Conservation (phyloP, 2,329 filamentous ascomycete genomes). For the Juglanconis juglandina region DNA sequence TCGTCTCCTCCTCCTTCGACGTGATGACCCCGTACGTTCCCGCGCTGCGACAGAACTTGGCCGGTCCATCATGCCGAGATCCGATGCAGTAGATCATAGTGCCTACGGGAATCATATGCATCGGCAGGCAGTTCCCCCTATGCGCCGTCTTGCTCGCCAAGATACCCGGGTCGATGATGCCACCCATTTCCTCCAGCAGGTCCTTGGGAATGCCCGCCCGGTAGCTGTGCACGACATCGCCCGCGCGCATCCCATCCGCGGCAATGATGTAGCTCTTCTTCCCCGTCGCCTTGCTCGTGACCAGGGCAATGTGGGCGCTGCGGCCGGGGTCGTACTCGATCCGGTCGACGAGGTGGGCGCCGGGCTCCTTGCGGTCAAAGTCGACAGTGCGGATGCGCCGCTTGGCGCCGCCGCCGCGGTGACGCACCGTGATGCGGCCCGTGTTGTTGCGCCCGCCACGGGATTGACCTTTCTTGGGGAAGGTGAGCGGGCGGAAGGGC, state of each 20-base stretch:
- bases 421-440: constrained; percentile 81
- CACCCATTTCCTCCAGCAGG: constrained; percentile 87
- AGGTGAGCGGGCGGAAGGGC: constrained; percentile 77
- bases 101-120: constrained; percentile 95
- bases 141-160: constrained; percentile 91
- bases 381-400: constrained; percentile 88
- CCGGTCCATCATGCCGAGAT: constrained; percentile 66
- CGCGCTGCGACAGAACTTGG: constrained; percentile 90
- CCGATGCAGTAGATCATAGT: constrained; percentile 90
- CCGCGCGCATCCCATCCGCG: constrained; percentile 88
- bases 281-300: constrained; percentile 71
- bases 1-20: constrained; percentile 77
- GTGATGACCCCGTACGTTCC: constrained; percentile 88
- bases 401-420: constrained; percentile 89
- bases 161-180: constrained; percentile 89
- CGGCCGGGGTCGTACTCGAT: constrained; percentile 96
- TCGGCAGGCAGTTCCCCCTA: constrained; percentile 88
- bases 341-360: constrained; percentile 83
- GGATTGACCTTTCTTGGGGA: constrained; percentile 85
- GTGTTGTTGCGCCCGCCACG: constrained; percentile 91
- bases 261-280: constrained; percentile 88
- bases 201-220: constrained; percentile 83
- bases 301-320: constrained; percentile 85
- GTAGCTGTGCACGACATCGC: constrained; percentile 90
- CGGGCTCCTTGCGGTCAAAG: constrained; percentile 74